Conservation (phyloP, 2,329 filamentous ascomycete species). For the Zelopaecilomyces penicillatus region DNA sequence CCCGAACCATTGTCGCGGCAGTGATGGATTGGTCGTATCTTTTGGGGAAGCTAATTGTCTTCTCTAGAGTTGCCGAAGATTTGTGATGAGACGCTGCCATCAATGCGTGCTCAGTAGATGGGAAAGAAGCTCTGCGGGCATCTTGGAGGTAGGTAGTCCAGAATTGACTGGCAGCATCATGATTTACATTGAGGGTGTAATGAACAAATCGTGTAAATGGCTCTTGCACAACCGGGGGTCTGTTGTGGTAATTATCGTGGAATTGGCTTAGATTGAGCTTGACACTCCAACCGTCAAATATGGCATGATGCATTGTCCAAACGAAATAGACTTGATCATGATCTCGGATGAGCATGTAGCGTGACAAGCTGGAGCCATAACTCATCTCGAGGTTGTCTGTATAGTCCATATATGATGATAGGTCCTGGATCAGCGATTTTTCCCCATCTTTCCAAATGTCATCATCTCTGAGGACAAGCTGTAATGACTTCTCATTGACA, state of each 20-base stretch:
- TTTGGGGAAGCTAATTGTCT: not conserved
- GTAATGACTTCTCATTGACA: slow-evolving; percentile 5
- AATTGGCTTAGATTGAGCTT: not conserved
- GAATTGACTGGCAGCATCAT: slow-evolving; percentile 2
- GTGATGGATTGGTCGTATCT: not conserved
- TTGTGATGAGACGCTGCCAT: not conserved
- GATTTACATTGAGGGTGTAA: slow-evolving; percentile 3
- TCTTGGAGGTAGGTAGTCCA: slow-evolving; percentile 6
- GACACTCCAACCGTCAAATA: slow-evolving; percentile 15
- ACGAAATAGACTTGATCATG: slow-evolving; percentile 10
- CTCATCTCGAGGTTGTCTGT: slow-evolving; percentile 1
- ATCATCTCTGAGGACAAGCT: slow-evolving; percentile 11
- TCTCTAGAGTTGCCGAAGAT: not conserved
- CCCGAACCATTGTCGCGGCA: slow-evolving; percentile 1
- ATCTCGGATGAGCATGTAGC: not conserved
- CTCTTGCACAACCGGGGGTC: not conserved
- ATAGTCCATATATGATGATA: not conserved
- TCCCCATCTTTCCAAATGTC: not conserved
- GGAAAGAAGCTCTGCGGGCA: slow-evolving; percentile 5
- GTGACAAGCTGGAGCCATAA: slow-evolving; percentile 5
- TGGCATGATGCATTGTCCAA: slow-evolving; percentile 18
- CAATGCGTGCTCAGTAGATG: not conserved
- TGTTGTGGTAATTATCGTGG: slow-evolving; percentile 2
- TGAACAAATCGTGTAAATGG: slow-evolving; percentile 6
- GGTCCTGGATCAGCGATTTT: not conserved